A percentile compares a stretch with the other conserved stretches of the same genome.
phyloP scores from a whole-genome alignment of 805 yeast genomes.

The Kockiozyma suomiensis region DNA sequence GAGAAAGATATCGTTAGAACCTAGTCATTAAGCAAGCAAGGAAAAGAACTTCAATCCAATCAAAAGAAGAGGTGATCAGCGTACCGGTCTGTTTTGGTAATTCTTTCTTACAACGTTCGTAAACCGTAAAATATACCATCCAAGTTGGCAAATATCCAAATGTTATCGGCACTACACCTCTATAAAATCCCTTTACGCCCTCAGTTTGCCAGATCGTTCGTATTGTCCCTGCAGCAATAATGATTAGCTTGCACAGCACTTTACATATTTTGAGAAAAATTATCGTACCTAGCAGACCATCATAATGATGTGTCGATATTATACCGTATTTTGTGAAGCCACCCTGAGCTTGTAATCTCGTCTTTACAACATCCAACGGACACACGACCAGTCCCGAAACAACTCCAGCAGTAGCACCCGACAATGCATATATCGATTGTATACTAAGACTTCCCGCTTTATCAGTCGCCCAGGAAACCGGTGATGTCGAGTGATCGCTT shows the following conservation, averaged over 20 bases:
- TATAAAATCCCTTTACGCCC: slow-evolving; percentile 79
- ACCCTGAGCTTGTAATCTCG: slow-evolving; percentile 92
- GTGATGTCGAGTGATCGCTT: no score
- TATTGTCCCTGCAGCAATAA: slow-evolving; percentile 53
- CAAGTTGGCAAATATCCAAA: slow-evolving; percentile 96
- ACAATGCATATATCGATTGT: slow-evolving; percentile 55
- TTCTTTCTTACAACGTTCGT: slow-evolving; percentile 69
- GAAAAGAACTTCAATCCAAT: no score
- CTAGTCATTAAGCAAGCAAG: no score
- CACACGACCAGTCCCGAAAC: slow-evolving; percentile 87
- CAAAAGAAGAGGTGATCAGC: no score
- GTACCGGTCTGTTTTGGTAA: neutral
- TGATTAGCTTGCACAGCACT: neutral
- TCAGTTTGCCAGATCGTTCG: slow-evolving; percentile 70
- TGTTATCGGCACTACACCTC: slow-evolving; percentile 90
- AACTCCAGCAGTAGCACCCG: slow-evolving; percentile 95
- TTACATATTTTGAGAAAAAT: neutral
- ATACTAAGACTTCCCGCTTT: neutral
- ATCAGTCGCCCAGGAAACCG: neutral
- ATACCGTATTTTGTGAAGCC: slow-evolving; percentile 40
- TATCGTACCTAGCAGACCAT: slow-evolving; percentile 26
- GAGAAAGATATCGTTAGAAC: no score
- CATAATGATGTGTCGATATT: slow-evolving; percentile 19
- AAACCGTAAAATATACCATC: slow-evolving; percentile 92
- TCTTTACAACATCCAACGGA: slow-evolving; percentile 94